Evolutionary conservation across 2,329 filamentous ascomycete species (phyloP).

Genomic region (Zarea fungicola): DNA sequence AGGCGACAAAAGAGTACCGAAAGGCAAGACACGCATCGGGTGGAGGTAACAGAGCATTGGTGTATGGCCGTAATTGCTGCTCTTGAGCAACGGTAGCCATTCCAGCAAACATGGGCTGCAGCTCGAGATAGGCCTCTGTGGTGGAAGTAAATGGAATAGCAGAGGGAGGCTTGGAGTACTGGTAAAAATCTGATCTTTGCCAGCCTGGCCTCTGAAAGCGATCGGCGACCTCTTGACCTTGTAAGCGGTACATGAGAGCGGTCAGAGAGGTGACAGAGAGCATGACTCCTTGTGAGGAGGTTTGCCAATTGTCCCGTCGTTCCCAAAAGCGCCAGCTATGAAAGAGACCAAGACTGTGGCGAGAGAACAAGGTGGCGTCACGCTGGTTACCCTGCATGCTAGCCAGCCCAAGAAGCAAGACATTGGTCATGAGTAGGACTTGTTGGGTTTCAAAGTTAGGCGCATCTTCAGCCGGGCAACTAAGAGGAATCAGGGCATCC

Average conservation of each 20-base stretch:
- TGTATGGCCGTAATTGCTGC: background rate
- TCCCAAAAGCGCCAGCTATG: constrained; percentile 1
- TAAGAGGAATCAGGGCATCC: background rate
- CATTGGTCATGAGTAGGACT: constrained; percentile 5
- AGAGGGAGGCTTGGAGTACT: background rate
- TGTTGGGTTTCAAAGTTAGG: background rate
- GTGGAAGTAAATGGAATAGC: background rate
- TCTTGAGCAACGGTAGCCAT: background rate
- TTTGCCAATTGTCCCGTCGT: background rate
- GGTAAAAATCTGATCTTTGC: background rate
- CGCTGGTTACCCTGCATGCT: constrained; percentile 6
- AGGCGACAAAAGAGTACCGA: background rate
- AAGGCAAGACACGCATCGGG: background rate
- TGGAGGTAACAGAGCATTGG: background rate
- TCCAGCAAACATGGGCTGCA: background rate
- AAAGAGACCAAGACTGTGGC: background rate
- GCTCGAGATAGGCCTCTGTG: background rate
- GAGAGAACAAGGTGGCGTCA: background rate
- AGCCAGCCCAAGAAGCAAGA: background rate
- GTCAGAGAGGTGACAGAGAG: background rate
- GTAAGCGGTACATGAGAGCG: background rate
- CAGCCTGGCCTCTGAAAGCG: background rate
- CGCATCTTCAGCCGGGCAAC: background rate
- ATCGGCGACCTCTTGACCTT: background rate
- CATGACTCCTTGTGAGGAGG: background rate